Percentiles rank a stretch among this genome's conserved stretches.
These are phyloP conservation scores for Coemansia sp. DNA, from an alignment of 192 early-diverging fungal genomes.

Conservation along the genomic window DNA sequence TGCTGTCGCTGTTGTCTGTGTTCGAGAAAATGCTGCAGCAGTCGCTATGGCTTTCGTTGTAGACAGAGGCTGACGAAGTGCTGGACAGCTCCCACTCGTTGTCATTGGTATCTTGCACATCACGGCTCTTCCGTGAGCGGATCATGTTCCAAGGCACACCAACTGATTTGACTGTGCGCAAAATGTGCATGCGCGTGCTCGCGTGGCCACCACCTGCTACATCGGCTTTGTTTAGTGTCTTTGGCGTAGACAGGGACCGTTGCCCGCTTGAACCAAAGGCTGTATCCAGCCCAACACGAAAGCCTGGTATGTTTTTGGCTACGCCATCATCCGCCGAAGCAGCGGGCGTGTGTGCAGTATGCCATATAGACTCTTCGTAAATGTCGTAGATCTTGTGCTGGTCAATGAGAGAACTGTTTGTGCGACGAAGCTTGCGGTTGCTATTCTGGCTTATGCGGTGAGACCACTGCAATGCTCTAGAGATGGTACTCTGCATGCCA, in stretches of 20 bases:
- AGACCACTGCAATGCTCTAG: conserved; percentile 38
- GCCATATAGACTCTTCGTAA: conserved; percentile 53
- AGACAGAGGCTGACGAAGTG: conserved; percentile 14
- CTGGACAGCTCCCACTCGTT: conserved; percentile 25
- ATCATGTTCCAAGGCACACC: conserved; percentile 36
- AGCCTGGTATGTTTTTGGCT: not conserved
- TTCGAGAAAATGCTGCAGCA: conserved; percentile 12
- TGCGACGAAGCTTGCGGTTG: conserved; percentile 10
- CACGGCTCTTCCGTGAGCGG: conserved; percentile 23
- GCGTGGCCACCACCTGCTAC: not conserved
- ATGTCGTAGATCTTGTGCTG: conserved; percentile 56
- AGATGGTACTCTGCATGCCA: conserved; percentile 27
- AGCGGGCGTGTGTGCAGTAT: conserved; percentile 16
- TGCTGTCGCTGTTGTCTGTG: not conserved
- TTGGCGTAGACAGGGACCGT: not conserved
- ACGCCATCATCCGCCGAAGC: not conserved
- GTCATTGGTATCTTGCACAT: not conserved
- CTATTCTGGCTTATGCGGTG: conserved; percentile 30
- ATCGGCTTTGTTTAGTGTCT: not conserved
- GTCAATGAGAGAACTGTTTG: conserved; percentile 26
- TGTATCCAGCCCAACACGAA: not conserved
- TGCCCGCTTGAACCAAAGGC: not conserved
- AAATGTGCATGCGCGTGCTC: conserved; percentile 12
- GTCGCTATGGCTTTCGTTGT: conserved; percentile 21
- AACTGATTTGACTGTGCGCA: conserved; percentile 30